Base-by-base conservation (phyloP, 2,329 filamentous ascomycete species). In the Calonectria naviculata region DNA sequence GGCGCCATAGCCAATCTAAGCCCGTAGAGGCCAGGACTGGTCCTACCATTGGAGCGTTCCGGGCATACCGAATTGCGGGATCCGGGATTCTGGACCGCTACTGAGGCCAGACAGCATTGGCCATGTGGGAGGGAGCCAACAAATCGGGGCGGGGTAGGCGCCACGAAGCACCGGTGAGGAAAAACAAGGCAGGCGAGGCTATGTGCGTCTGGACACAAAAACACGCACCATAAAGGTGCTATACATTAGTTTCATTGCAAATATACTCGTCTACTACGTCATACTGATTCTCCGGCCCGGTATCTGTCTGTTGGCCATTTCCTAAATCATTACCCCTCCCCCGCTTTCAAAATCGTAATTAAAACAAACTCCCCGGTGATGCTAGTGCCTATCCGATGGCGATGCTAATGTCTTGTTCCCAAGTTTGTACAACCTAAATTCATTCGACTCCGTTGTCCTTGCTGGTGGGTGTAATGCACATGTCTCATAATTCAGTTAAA, bases 391-490 rank as follows among this genome's bases (percentile, higher is more conserved):
- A 29, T 62, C n/a, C 58, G 13, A 67, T 67, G 62, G 54, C 36
- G 65, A 67, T 52, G 44, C 54, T 62, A 52, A 46, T 62, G 24
- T 38, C n/a, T 58, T 24, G 29, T 65, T 67, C 46, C 44, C 65
- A 56, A 62, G 46, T 67, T 58, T 38, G 24, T 67, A 49, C 56
- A 61, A n/a, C 34, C 24, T 24, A 67, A 67, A 42, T 58, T 54
- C 52, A 49, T 61, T 67, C 56, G 65, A 61, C 54, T 62, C 65
- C 65, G 44, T 61, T 58, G 52, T 62, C 65, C 65, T 41, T 17
- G 65, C 56, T 62, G 36, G 38, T 34, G 36, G 38, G n/a, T n/a
- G n/a, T 24, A 34, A 67, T 67, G 65, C 65, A 52, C 46, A n/a
- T 67, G 12, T 52, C 34, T 67, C 65, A 52, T 67, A 26, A 49